Evolutionary conservation across 257 asterid species (phyloP).

Genomic region (Plantago ovata): DNA sequence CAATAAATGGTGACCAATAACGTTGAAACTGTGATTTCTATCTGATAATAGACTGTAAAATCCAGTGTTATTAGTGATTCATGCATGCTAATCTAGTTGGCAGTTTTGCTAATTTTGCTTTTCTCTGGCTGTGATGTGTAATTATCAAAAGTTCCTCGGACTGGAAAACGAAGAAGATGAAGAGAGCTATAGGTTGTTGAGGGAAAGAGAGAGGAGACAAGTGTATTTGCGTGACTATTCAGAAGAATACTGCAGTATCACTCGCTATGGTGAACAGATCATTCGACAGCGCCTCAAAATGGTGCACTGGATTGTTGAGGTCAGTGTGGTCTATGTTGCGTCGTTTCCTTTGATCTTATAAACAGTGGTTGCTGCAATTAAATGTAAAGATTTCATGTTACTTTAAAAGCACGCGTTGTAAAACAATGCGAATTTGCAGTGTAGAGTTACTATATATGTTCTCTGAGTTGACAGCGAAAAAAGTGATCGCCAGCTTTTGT

Average conservation of each 20-base stretch:
- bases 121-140: slow-evolving; percentile 19
- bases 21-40: background rate
- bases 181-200: slow-evolving; percentile 67
- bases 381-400: too few relatives aligned
- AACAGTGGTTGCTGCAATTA: too few relatives aligned
- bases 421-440: too few relatives aligned
- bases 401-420: too few relatives aligned
- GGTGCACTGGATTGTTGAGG: slow-evolving; percentile 98
- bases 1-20: too few relatives aligned
- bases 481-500: background rate
- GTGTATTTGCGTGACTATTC: slow-evolving; percentile 74
- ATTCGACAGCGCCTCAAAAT: slow-evolving; percentile 75
- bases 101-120: background rate
- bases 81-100: background rate
- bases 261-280: slow-evolving; percentile 64
- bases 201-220: slow-evolving; percentile 80
- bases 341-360: slow-evolving; percentile 1
- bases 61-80: background rate
- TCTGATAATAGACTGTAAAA: background rate
- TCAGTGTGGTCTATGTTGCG: slow-evolving; percentile 21
- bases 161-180: slow-evolving; percentile 61
- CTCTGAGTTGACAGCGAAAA: too few relatives aligned
- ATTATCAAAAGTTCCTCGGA: slow-evolving; percentile 45
- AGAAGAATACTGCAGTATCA: slow-evolving; percentile 63
- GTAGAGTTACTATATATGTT: too few relatives aligned